These are phyloP conservation scores for Flaveria ramosissima DNA, from an alignment of 129 eudicot species.

Conservation along the genomic window DNA sequence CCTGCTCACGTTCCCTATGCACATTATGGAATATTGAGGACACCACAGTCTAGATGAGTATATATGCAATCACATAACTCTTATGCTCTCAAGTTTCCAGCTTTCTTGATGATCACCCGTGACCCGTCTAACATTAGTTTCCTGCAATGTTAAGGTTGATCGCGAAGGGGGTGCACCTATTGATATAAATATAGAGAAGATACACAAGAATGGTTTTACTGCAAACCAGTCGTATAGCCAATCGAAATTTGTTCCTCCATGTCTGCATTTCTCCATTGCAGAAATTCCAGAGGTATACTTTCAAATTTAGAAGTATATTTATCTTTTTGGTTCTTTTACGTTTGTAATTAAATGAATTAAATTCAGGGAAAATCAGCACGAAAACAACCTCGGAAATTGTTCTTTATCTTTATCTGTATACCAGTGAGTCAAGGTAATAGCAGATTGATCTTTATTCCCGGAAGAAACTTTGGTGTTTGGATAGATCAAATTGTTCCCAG, in stretches of 20 bases:
- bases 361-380: slow-evolving; percentile 35
- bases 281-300: slow-evolving; percentile 38
- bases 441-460: slow-evolving; percentile 68
- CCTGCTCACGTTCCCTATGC: slow-evolving; percentile 94
- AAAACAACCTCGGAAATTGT: slow-evolving; percentile 25
- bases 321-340: not conserved
- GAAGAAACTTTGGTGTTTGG: slow-evolving; percentile 72
- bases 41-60: slow-evolving; percentile 46
- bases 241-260: slow-evolving; percentile 62
- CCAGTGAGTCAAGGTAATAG: slow-evolving; percentile 91
- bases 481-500: slow-evolving; percentile 60
- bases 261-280: slow-evolving; percentile 44
- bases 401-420: slow-evolving; percentile 59
- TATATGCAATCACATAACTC: not conserved
- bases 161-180: slow-evolving; percentile 84
- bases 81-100: not conserved
- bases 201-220: slow-evolving; percentile 58
- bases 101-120: not conserved
- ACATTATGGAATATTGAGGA: slow-evolving; percentile 65
- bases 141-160: slow-evolving; percentile 69
- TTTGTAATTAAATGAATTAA: slow-evolving; percentile 6
- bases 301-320: not conserved
- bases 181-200: slow-evolving; percentile 53
- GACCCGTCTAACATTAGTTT: slow-evolving; percentile 38
- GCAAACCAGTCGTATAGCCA: slow-evolving; percentile 41